These are phyloP conservation scores for Suillus brevipes DNA, from an alignment of 768 basidiomycete genomes.

Conservation along the genomic window DNA sequence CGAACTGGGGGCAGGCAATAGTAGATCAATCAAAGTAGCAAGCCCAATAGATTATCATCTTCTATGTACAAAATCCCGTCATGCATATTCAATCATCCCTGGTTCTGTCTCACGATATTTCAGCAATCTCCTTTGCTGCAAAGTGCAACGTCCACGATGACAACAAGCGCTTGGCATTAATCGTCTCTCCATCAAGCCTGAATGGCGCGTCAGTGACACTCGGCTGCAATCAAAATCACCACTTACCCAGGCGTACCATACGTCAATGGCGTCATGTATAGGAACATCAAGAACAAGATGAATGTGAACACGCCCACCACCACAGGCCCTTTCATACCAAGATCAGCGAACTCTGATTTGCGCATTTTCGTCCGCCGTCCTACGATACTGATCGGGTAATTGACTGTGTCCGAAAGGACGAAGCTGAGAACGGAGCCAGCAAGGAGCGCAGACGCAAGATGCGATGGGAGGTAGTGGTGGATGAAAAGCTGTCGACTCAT, in stretches of 20 bases:
- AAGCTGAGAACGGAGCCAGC: slow-evolving; percentile 93
- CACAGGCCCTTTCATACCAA: slow-evolving; percentile 75
- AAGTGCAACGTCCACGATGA: slow-evolving; percentile 95
- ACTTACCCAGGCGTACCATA: slow-evolving; percentile 96
- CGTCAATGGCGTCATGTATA: slow-evolving; percentile 85
- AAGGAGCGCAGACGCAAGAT: slow-evolving; percentile 87
- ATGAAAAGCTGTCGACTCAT: slow-evolving; percentile 97
- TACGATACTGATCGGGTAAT: slow-evolving; percentile 83
- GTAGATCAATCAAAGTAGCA: neutral
- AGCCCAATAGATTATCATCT: slow-evolving; percentile 1
- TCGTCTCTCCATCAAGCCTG: slow-evolving; percentile 82
- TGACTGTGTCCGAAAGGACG: slow-evolving; percentile 84
- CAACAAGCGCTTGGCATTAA: slow-evolving; percentile 81
- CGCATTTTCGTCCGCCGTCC: slow-evolving; percentile 65
- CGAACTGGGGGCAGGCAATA: too few species aligned
- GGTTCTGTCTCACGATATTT: slow-evolving; percentile 27
- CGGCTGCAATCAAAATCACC: slow-evolving; percentile 11
- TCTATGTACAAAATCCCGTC: neutral
- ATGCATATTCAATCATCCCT: neutral
- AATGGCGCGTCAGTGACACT: slow-evolving; percentile 16
- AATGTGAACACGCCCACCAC: slow-evolving; percentile 58
- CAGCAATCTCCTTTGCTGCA: slow-evolving; percentile 64
- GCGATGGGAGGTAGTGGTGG: slow-evolving; percentile 97
- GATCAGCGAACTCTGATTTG: slow-evolving; percentile 60
- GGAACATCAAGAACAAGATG: slow-evolving; percentile 62